Evolutionary conservation across 805 yeast species (phyloP).

Genomic region (Groenewaldozyma salmanticensis): DNA sequence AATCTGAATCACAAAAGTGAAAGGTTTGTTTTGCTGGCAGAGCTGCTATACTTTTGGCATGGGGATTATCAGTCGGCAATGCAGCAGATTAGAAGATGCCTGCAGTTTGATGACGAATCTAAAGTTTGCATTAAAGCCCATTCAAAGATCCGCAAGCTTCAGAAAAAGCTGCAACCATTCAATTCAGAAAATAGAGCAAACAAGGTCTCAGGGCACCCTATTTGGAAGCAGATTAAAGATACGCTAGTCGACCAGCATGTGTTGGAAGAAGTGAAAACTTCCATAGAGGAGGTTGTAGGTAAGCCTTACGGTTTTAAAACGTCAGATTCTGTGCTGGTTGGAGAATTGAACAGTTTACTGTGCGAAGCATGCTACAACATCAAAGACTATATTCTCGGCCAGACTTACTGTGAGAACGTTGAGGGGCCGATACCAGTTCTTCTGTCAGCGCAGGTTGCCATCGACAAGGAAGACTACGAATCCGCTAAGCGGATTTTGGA

Average conservation of each 20-base stretch:
- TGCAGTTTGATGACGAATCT: conserved; percentile 69
- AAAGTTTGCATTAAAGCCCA: conserved; percentile 41
- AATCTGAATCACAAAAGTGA: conserved; percentile 17
- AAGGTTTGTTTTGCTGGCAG: conserved; percentile 22
- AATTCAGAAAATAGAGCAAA: conserved; percentile 12
- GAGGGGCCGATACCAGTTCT: conserved; percentile 15
- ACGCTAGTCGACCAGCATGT: conserved; percentile 9
- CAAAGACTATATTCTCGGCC: conserved; percentile 22
- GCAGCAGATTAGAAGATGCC: conserved; percentile 51
- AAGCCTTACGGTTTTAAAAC: not conserved
- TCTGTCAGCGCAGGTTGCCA: conserved; percentile 12
- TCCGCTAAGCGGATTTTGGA: conserved; percentile 11
- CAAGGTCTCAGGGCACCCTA: conserved; percentile 18
- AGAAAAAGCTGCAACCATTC: conserved; percentile 19
- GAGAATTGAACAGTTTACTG: conserved; percentile 30
- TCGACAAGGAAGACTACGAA: conserved; percentile 16
- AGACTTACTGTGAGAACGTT: conserved; percentile 23
- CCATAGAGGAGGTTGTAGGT: conserved; percentile 11
- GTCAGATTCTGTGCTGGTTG: conserved; percentile 13
- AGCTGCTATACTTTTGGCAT: conserved; percentile 41
- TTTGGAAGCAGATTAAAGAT: conserved; percentile 12
- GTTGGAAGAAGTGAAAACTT: conserved; percentile 6
- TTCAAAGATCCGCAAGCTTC: conserved; percentile 20
- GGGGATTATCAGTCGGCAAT: conserved; percentile 44
- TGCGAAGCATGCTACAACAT: conserved; percentile 33